Evolutionary conservation across 2,329 filamentous ascomycete species (phyloP), one percentile per base, ranked within the genome.

Genomic region (Alternaria burnsii): DNA sequence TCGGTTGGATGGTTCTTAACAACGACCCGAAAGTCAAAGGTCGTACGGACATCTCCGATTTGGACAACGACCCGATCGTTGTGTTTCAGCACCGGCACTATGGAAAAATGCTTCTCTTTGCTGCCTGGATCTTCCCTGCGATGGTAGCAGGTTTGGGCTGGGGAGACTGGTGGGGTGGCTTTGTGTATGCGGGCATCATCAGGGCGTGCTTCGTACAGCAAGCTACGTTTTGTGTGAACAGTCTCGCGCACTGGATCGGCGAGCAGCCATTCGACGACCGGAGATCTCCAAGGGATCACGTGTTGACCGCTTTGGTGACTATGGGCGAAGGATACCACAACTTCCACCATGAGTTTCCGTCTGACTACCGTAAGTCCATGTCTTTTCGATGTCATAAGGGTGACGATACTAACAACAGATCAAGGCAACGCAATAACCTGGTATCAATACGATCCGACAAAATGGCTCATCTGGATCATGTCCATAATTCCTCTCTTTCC

Each of bases 171-270:
- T 68, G 71, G 67, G 82, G 82, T 41, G 82, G 82, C 4, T 78
- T 81, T 26, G 76, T 84, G 61, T 84, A 84, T 55, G 81, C 79
- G 8, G 82, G 82, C 8, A 82, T 84, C 42, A 73, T 84, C 16
- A 76, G 82, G 51, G 81, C 82, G 46, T 82, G 81, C 61, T 79
- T 83, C 62, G 80, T 84, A 12, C 82, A 84, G 65, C 82, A 84
- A 69, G 81, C 82, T 26, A 84, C 82, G 4, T 84, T 84, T 74
- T 84, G 82, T 57, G 82, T 84, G 67, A 84, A 84, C 71, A 82
- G 79, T 10, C 77, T 84, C 12, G 82, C 82, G n/a, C 82, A 84
- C 69, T 84, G 81, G 80, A 77, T 84, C n/a, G 82, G 82, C 18
- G 78, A 80, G 32, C 46, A 75, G 72, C 47, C 77, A 79, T 58